phyloP scores from a whole-genome alignment of 192 early-diverging fungal genomes.

The Entophlyctis luteolus region DNA sequence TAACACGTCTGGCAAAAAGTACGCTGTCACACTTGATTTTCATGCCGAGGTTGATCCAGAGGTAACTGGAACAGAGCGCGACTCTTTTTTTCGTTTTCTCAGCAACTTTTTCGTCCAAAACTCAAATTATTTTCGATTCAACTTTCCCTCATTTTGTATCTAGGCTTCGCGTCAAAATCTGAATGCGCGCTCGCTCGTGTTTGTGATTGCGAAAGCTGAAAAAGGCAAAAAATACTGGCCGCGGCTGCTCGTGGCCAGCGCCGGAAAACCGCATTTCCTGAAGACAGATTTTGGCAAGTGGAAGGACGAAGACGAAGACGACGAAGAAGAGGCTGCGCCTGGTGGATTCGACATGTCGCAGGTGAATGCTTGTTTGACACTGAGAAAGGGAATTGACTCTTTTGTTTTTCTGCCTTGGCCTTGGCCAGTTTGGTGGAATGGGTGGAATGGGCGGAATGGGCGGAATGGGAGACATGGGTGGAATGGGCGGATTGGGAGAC shows the following conservation, averaged over 20 bases:
- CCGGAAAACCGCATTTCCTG: slow-evolving; percentile 64
- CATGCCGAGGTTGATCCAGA: slow-evolving; percentile 67
- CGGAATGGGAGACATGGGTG: slow-evolving; percentile 49
- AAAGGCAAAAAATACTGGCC: slow-evolving; percentile 74
- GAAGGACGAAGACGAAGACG: slow-evolving; percentile 93
- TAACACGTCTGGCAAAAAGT: slow-evolving; percentile 58
- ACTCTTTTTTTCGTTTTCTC: not conserved
- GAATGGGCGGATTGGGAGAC: slow-evolving; percentile 63
- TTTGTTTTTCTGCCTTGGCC: slow-evolving; percentile 6
- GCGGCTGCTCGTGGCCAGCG: slow-evolving; percentile 66
- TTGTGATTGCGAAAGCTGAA: slow-evolving; percentile 74
- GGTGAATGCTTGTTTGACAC: slow-evolving; percentile 15
- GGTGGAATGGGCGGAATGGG: slow-evolving; percentile 47
- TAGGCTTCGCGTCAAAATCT: slow-evolving; percentile 63
- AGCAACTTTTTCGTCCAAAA: too few relatives aligned
- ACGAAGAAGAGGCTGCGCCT: slow-evolving; percentile 55
- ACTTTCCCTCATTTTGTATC: not conserved
- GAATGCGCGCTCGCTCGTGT: slow-evolving; percentile 60
- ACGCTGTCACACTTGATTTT: slow-evolving; percentile 73
- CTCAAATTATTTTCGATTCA: not conserved
- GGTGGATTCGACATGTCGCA: slow-evolving; percentile 66
- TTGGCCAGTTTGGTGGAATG: slow-evolving; percentile 59
- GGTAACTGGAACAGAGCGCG: slow-evolving; percentile 38
- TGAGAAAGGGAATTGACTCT: not conserved
- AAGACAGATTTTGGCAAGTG: slow-evolving; percentile 89